phyloP scores from a whole-genome alignment of 1,284 basidiomycete genomes.

The Papiliotrema fonsecae region DNA sequence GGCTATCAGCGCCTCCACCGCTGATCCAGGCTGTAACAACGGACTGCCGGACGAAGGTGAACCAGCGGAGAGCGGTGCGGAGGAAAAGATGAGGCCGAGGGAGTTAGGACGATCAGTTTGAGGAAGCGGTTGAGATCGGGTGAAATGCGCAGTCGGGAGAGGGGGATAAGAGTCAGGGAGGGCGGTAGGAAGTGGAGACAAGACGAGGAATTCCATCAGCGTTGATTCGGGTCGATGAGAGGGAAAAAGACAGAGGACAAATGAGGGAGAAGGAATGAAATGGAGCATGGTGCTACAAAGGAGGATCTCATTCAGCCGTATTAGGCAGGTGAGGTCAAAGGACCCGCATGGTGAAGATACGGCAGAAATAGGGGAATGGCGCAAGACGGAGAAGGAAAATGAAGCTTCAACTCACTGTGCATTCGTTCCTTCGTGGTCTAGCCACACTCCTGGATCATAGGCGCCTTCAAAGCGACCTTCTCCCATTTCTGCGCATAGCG shows the following conservation, averaged over 20 bases:
- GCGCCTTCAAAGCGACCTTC: background rate
- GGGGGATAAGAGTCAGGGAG: background rate
- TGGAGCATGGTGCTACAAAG: too few relatives aligned
- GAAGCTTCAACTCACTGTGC: background rate
- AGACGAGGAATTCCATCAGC: slow-evolving; percentile 5
- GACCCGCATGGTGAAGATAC: too few relatives aligned
- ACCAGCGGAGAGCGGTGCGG: background rate
- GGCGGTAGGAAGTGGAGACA: slow-evolving; percentile 2
- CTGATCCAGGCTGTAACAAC: background rate
- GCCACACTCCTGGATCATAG: background rate
- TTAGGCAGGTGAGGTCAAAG: too few relatives aligned
- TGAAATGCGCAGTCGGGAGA: background rate
- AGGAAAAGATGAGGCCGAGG: too few relatives aligned
- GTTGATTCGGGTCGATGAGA: too few relatives aligned
- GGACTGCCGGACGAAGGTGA: too few relatives aligned
- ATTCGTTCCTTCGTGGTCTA: background rate
- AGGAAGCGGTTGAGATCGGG: background rate
- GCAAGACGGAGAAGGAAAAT: background rate
- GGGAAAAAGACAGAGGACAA: too few relatives aligned
- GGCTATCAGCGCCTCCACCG: background rate
- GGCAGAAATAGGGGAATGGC: too few relatives aligned
- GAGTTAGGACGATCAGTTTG: background rate
- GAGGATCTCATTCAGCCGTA: too few relatives aligned
- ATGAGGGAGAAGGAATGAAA: background rate
- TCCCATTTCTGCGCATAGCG: background rate